Conservation (phyloP, 2,329 filamentous ascomycete species). For the Cladorrhinum sp. region DNA sequence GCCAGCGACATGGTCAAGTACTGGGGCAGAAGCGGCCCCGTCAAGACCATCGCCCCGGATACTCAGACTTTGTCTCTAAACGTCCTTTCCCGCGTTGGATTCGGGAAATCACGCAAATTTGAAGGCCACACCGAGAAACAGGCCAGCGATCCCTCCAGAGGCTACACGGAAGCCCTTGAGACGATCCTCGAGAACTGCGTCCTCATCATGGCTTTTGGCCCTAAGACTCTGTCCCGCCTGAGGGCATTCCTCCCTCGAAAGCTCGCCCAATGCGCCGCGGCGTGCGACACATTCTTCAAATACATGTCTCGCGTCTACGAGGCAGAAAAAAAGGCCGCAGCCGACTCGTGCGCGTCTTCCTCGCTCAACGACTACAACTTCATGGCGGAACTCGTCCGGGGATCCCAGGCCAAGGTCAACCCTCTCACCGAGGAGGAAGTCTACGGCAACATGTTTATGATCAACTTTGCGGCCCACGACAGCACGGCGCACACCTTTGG, state of each 20-base stretch:
- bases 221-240: conserved; percentile 36
- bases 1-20: conserved; percentile 30
- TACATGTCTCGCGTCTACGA: conserved; percentile 33
- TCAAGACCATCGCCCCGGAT: conserved; percentile 28
- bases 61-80: conserved; percentile 30
- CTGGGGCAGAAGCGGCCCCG: conserved; percentile 25
- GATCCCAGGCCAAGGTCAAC: conserved; percentile 6
- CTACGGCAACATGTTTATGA: conserved; percentile 47
- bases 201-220: conserved; percentile 30
- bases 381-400: conserved; percentile 14
- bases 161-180: conserved; percentile 31
- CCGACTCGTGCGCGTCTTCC: background rate
- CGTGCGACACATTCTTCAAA: conserved; percentile 28
- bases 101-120: conserved; percentile 33
- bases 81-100: conserved; percentile 31
- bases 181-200: conserved; percentile 32
- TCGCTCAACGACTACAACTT: conserved; percentile 7
- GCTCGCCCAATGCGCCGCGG: conserved; percentile 23
- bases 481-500: conserved; percentile 46
- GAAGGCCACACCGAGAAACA: conserved; percentile 27
- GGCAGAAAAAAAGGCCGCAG: conserved; percentile 25
- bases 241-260: conserved; percentile 34
- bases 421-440: conserved; percentile 42
- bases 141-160: conserved; percentile 15
- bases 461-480: conserved; percentile 51